phyloP scores from a whole-genome alignment of 768 basidiomycete genomes.

The Lentinula raphanica region DNA sequence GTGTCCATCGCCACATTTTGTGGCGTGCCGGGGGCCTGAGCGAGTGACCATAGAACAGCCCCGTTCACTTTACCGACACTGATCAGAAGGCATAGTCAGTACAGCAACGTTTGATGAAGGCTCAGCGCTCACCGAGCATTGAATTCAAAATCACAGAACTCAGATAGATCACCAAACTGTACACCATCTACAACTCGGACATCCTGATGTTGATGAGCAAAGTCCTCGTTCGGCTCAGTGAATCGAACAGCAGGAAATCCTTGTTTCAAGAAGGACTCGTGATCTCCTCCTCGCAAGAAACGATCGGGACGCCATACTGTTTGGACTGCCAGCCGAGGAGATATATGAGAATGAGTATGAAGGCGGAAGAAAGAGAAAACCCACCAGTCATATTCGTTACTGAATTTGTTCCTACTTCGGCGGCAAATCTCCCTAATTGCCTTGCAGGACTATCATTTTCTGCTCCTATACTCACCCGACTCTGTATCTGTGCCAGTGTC shows the following conservation, averaged over 20 bases:
- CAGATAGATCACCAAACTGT: conserved; percentile 51
- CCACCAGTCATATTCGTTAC: conserved; percentile 47
- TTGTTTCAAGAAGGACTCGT: conserved; percentile 41
- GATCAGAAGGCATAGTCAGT: neutral
- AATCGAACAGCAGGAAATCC: conserved; percentile 53
- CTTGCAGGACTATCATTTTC: conserved; percentile 52
- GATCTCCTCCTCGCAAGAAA: conserved; percentile 54
- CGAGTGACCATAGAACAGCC: conserved; percentile 49
- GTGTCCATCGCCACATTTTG: conserved; percentile 43
- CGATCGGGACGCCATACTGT: conserved; percentile 48
- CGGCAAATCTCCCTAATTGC: conserved; percentile 45
- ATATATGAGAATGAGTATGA: neutral
- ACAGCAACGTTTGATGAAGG: neutral
- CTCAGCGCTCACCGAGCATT: conserved; percentile 28
- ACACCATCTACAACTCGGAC: conserved; percentile 42
- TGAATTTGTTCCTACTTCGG: conserved; percentile 46
- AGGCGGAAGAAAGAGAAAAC: neutral
- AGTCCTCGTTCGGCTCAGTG: conserved; percentile 53
- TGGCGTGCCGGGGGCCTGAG: conserved; percentile 50
- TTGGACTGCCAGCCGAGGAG: conserved; percentile 30
- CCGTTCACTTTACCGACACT: conserved; percentile 43
- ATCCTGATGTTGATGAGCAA: conserved; percentile 55
- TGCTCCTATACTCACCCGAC: conserved; percentile 36
- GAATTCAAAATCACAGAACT: conserved; percentile 53
- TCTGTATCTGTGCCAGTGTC: conserved; percentile 28